Conservation (phyloP, 495 filamentous ascomycete genomes). For the Patellaria atrata region DNA sequence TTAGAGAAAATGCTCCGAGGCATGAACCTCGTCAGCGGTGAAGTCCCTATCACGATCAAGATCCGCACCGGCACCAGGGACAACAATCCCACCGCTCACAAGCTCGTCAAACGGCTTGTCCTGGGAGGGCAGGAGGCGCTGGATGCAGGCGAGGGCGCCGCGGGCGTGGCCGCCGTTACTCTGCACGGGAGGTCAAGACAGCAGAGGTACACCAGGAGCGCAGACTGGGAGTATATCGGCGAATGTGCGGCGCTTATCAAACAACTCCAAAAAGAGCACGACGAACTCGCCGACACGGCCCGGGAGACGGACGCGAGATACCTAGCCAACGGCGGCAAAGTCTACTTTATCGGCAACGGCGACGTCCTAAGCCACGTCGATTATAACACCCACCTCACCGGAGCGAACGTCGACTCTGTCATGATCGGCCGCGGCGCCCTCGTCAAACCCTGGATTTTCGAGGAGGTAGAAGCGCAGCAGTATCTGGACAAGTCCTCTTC, state of each 20-base stretch:
- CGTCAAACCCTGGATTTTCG: slow-evolving; percentile 96
- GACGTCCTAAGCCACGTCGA: slow-evolving; percentile 89
- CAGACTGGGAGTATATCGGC: slow-evolving; percentile 88
- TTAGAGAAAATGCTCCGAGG: slow-evolving; percentile 83
- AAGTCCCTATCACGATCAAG: slow-evolving; percentile 83
- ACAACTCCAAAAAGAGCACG: slow-evolving; percentile 49
- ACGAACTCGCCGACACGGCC: slow-evolving; percentile 56
- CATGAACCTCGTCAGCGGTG: slow-evolving; percentile 82
- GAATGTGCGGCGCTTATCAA: slow-evolving; percentile 78
- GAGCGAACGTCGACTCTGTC: slow-evolving; percentile 66
- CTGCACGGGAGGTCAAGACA: slow-evolving; percentile 86
- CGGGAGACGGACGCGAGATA: slow-evolving; percentile 55
- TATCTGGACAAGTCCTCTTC: slow-evolving; percentile 87
- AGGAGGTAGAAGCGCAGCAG: slow-evolving; percentile 82
- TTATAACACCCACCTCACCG: slow-evolving; percentile 63
- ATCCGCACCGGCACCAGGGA: slow-evolving; percentile 86
- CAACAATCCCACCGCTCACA: slow-evolving; percentile 60
- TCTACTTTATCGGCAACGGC: slow-evolving; percentile 92
- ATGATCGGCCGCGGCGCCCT: slow-evolving; percentile 88
- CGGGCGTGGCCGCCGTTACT: slow-evolving; percentile 82
- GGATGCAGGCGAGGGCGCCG: slow-evolving; percentile 44
- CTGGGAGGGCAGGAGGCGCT: slow-evolving; percentile 58
- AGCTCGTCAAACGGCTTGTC: slow-evolving; percentile 66
- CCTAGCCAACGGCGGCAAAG: slow-evolving; percentile 40
- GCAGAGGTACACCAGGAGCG: slow-evolving; percentile 78